A percentile compares a stretch with the other conserved stretches of the same genome.
Evolutionary conservation across 2,329 filamentous ascomycete genomes (phyloP).

Genomic region (Cryphonectria nitschkei): DNA sequence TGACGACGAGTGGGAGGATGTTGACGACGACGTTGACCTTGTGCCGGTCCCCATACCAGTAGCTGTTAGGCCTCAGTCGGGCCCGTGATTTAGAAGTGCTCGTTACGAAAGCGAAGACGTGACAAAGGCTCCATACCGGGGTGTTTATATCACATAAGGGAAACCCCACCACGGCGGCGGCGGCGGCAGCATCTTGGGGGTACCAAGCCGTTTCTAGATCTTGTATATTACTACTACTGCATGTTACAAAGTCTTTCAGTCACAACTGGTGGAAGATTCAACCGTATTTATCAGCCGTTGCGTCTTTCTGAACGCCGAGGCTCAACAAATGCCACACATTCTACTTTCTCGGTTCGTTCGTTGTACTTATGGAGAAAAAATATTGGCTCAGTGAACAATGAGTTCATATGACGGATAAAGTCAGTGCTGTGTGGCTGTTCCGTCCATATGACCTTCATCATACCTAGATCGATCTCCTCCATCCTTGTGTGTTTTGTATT

Average conservation of each 20-base stretch:
- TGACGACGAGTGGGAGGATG: conserved; percentile 60
- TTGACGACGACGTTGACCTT: conserved; percentile 54
- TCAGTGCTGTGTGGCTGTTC: too few relatives aligned
- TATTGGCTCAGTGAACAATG: too few relatives aligned
- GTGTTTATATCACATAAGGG: neutral
- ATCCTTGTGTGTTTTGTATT: too few relatives aligned
- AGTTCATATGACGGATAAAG: too few relatives aligned
- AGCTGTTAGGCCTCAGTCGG: conserved; percentile 11
- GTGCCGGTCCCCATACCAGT: conserved; percentile 35
- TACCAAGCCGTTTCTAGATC: neutral
- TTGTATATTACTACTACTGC: neutral
- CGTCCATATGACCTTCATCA: too few relatives aligned
- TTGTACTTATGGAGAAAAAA: too few relatives aligned
- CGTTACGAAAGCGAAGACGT: neutral
- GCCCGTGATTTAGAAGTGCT: neutral
- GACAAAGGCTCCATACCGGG: neutral
- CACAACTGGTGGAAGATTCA: neutral
- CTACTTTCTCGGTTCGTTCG: too few relatives aligned
- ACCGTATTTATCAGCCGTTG: too few relatives aligned
- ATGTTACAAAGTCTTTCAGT: neutral
- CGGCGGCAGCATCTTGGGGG: neutral
- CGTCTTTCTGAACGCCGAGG: too few relatives aligned
- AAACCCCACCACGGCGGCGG: neutral
- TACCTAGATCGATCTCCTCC: too few relatives aligned
- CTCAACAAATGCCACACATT: too few relatives aligned